Percentiles rank a stretch among this genome's conserved stretches.
phyloP scores from a whole-genome alignment of 176 grass and related monocot species.

The Ensete glaucum region DNA sequence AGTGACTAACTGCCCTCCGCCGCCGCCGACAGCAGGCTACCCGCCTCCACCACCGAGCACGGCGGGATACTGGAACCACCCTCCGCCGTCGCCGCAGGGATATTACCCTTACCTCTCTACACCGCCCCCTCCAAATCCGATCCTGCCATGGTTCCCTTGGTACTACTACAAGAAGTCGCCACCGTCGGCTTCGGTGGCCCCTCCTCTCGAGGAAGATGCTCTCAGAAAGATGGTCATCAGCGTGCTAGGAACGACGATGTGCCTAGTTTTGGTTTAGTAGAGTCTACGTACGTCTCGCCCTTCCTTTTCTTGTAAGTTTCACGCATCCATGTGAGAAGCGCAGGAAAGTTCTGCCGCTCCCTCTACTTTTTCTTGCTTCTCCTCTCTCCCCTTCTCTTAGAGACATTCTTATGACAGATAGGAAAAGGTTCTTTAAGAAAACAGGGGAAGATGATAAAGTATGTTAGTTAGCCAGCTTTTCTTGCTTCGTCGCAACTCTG shows the following conservation, averaged over 20 bases:
- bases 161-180: slow-evolving; percentile 37
- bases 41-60: neutral
- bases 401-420: too few species aligned
- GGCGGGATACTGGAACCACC: neutral
- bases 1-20: slow-evolving; percentile 32
- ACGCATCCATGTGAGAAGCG: neutral
- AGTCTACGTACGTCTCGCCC: too few species aligned
- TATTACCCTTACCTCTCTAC: slow-evolving; percentile 13
- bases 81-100: neutral
- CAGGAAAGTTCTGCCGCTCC: neutral
- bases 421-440: too few species aligned
- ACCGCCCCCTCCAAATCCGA: slow-evolving; percentile 67
- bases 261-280: neutral
- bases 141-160: slow-evolving; percentile 85
- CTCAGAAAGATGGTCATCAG: neutral
- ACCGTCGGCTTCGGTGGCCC: neutral
- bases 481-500: too few species aligned
- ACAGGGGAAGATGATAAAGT: too few species aligned
- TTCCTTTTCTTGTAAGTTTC: neutral
- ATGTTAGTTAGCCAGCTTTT: too few species aligned
- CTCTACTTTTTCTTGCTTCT: too few species aligned
- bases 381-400: too few species aligned
- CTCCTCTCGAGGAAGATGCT: neutral
- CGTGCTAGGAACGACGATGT: neutral
- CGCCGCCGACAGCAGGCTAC: neutral